A percentile compares a stretch with the other conserved stretches of the same genome.
Evolutionary conservation across 192 early-diverging fungal species (phyloP).

Genomic region (Dissophora globulifera): DNA sequence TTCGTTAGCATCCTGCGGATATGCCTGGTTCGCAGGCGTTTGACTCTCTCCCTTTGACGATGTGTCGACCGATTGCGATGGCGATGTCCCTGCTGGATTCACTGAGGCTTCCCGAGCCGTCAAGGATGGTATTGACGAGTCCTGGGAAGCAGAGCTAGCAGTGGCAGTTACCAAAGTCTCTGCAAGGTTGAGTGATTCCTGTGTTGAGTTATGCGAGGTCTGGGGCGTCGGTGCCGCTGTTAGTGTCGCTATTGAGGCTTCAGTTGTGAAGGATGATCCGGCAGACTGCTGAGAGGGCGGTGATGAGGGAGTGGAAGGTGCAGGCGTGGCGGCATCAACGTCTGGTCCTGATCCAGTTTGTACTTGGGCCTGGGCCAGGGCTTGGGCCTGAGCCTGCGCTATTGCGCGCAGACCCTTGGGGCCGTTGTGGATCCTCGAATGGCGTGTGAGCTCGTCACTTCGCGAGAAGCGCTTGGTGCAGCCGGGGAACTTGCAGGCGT

Average conservation of each 20-base stretch:
- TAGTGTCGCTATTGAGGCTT: not conserved
- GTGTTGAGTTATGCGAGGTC: not conserved
- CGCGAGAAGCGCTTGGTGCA: constrained; percentile 84
- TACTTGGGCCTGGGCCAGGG: constrained; percentile 61
- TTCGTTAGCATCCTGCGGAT: no score
- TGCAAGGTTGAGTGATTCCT: not conserved
- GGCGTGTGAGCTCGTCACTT: constrained; percentile 83
- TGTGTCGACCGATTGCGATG: not conserved
- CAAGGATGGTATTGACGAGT: not conserved
- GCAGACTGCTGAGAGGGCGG: not conserved
- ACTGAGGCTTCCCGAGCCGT: not conserved
- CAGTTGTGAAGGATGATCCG: no score
- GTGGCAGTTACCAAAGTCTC: not conserved
- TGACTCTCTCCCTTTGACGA: constrained; percentile 1
- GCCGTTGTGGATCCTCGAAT: constrained; percentile 68
- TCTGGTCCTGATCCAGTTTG: not conserved
- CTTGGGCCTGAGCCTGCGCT: constrained; percentile 75
- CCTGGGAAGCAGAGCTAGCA: not conserved
- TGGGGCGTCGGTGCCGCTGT: not conserved
- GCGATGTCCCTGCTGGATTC: not conserved
- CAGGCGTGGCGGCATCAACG: not conserved
- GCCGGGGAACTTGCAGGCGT: constrained; percentile 76
- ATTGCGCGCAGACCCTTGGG: constrained; percentile 56
- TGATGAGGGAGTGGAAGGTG: not conserved
- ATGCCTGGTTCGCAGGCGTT: not conserved